Evolutionary conservation across 2,329 filamentous ascomycete species (phyloP), one percentile per base, ranked within the genome.

Genomic region (Fusarium succisae): DNA sequence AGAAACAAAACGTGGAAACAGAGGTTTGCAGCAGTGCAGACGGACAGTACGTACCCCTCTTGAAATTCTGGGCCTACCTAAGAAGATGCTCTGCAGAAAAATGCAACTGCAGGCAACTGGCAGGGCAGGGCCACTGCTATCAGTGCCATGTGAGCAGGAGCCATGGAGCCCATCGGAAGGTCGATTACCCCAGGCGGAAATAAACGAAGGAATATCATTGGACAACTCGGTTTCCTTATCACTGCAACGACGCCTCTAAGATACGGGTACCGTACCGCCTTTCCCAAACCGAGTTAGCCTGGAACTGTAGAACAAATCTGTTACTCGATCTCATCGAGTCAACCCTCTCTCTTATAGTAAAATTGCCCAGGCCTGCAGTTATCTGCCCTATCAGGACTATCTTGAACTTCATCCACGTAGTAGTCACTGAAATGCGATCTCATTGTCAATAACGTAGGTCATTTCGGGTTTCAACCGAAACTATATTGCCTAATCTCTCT

Each of bases 281-380:
- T 37, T 28, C 48, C 61, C 48, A 61, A 64, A 62, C 48, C 24
- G 32, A 51, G 53, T 73, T 77, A 77, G 72, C 57, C 56, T 57
- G 44, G 48, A 69, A 54, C 59, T 55, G 45, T 38, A 70, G 55
- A 58, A 56, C 51, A 69, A 76, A 76, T 61, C 47, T 66, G 50
- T 85, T 85, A 85, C 84, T 84, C 82, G 81, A 85, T 85, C 79
- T 77, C 79, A 85, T 85, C 83, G 83, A 85, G 83, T 85, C 83
- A 85, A 75, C 76, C 54, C 43, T 66, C 66, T 44, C 39, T 65
- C 48, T 57, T 64, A 65, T 62, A 64, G 37, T 60, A 55, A 72
- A 70, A 51, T 35, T 63, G 38, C 26, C 54, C 56, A 37, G n/a
- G 48, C 53, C 43, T 48, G 35, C 28, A 73, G 41, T 47, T 73